Evolutionary conservation across 140 eudicot genomes (phyloP).

Genomic region (Stevia rebaudiana): DNA sequence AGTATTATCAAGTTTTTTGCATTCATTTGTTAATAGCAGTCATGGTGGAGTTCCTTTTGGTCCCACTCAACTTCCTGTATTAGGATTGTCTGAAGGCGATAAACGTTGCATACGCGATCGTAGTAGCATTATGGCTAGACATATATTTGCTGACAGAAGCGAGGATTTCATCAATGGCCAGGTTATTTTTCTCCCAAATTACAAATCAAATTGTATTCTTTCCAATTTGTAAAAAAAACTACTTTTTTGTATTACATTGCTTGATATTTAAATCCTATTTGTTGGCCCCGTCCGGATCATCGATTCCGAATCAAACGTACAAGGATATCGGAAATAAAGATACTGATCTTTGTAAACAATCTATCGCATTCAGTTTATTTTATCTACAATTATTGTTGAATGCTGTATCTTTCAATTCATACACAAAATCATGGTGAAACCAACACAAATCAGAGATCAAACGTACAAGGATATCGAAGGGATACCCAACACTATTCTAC

Average conservation of each 20-base stretch:
- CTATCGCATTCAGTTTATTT: too few relatives aligned
- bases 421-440: too few relatives aligned
- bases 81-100: constrained; percentile 89
- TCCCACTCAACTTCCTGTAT: constrained; percentile 72
- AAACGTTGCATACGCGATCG: constrained; percentile 93
- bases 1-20: constrained; percentile 77
- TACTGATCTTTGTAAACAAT: too few relatives aligned
- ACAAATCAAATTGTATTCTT: neutral
- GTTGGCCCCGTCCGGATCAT: too few relatives aligned
- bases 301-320: too few relatives aligned
- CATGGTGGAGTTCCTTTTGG: constrained; percentile 77
- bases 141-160: constrained; percentile 78
- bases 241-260: neutral
- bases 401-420: too few relatives aligned
- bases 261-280: neutral
- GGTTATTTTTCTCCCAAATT: constrained; percentile 37
- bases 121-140: constrained; percentile 97
- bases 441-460: too few relatives aligned
- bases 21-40: constrained; percentile 80
- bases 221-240: neutral
- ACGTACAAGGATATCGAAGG: too few relatives aligned
- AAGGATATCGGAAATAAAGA: too few relatives aligned
- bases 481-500: too few relatives aligned
- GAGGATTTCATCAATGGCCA: constrained; percentile 84
- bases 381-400: too few relatives aligned